These are phyloP conservation scores for Eucalyptus marginata DNA, from an alignment of 345 rosid species.

Conservation along the genomic window DNA sequence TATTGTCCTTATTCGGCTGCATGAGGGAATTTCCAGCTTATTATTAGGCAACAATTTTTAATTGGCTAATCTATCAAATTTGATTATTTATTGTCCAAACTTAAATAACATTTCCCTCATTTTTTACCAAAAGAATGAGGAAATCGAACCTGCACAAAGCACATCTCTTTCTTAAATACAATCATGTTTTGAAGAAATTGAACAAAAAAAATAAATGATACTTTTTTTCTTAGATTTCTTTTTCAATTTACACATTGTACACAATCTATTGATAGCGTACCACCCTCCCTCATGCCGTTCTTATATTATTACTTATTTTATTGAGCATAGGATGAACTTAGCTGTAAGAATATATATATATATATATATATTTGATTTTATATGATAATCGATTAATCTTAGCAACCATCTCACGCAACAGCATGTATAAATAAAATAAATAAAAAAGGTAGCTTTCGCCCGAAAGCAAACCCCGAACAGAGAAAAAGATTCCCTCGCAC, in stretches of 20 bases:
- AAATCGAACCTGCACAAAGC: background rate
- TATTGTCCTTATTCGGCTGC: background rate
- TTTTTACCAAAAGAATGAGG: background rate
- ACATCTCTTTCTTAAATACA: background rate
- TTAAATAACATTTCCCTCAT: background rate
- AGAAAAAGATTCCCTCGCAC: background rate
- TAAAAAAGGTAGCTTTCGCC: background rate
- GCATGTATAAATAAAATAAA: background rate
- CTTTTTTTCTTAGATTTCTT: background rate
- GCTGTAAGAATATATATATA: background rate
- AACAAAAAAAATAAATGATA: background rate
- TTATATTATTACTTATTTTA: background rate
- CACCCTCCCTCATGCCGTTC: background rate
- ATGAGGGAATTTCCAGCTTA: background rate
- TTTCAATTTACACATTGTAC: background rate
- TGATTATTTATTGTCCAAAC: background rate
- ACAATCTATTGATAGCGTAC: background rate
- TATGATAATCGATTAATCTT: background rate
- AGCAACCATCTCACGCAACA: background rate
- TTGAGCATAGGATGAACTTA: background rate
- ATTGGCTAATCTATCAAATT: background rate
- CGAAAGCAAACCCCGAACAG: background rate
- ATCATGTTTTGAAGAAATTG: background rate
- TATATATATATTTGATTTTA: background rate
- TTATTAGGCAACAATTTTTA: background rate